Base-by-base conservation (phyloP, 305 asterid genomes). In the Stenogyne calaminthoides region DNA sequence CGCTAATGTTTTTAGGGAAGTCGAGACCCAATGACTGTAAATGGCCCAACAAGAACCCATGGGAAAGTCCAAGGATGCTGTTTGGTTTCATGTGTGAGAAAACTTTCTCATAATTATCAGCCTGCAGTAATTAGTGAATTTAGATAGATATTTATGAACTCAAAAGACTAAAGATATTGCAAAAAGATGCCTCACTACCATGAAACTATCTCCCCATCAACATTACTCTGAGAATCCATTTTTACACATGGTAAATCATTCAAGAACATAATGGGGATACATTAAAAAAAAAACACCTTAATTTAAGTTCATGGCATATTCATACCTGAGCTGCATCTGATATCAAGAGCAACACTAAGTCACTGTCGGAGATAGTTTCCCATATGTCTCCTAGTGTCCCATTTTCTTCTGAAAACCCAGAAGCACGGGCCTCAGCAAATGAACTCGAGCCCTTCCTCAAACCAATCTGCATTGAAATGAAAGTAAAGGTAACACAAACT, bases 321-420 rank as follows among this genome's bases (percentile, higher is more conserved):
- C 58, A 85, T 74, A 91, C 98, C 97, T 95, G 99, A 76, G 99
- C 99, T n/a, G 97, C 81, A 83, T 95, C 99, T 68, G 99, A 92
- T 76, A 95, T 95, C 80, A 95, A 84, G 57, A 92, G 94, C 73
- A 95, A 83, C 83, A 95, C 98, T 69, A 95, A 77, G 78, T 95
- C 98, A 72, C 99, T 95, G 76, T 92, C 76, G 49, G 99, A 87
- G 69, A 95, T 65, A n/a, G 99, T 95, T 78, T 92, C 98, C 71
- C 81, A 95, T 46, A 95, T 95, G 81, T 95, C 99, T 63, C 99
- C 99, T 9, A 95, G 86, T 69, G 96, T 92, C 18, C 98, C 99
- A 66, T 64, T 88, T 83, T 95, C 99, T 83, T 95, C 99, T 11
- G 93, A 79, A 59, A 95, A 92, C 42, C 98, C 99, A 79, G 95